Evolutionary conservation across 805 yeast species (phyloP), one percentile per base, ranked within the genome.

Genomic region (Sugiyamaella floridensis): DNA sequence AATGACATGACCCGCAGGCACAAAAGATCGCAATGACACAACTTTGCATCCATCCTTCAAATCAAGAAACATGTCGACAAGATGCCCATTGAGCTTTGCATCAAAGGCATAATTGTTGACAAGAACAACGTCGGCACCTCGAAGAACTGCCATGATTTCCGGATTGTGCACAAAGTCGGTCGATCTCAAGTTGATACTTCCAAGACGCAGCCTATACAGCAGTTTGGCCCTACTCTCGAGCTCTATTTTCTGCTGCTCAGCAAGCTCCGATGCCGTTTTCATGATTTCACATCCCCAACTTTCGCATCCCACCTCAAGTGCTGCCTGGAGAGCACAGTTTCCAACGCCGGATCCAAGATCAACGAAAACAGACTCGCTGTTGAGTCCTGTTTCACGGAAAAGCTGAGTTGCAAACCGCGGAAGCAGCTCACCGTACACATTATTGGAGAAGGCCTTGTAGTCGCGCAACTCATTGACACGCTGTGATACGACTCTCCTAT

Each of bases 261-360:
- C 85, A 47, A 89, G 71, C 6, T 73, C 71, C 10, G 90, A 84
- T 0, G 97, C 95, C 58, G 83, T 83, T 15, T 77, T 78, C 95
- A 89, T 89, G 47, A 90, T 78, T 65, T 90, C 97, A 67, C 92
- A 87, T 0, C 97, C 97, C 62, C 86, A 88, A 66, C 95, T 83
- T 50, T 75, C 75, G 55, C 89, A 85, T 1, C 96, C 96, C 64
- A 79, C 81, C 61, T 89, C 96, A 37, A 90, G 67, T 0, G 96
- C 89, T 0, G 96, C 95, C 66, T 89, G 97, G 43, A 89, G 76
- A 0, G 86, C 84, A 53, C 96, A 88, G 64, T 90, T 90, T 0
- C 97, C 97, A 14, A 90, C 97, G 14, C 97, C 97, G 0, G 96
- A 88, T 0, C 97, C 97, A 20, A 90, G 72, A 68, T 90, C 97